A percentile compares a stretch with the other conserved stretches of the same genome.
Conservation (phyloP, 192 early-diverging fungal species). For the Haplosporangium gracile region DNA sequence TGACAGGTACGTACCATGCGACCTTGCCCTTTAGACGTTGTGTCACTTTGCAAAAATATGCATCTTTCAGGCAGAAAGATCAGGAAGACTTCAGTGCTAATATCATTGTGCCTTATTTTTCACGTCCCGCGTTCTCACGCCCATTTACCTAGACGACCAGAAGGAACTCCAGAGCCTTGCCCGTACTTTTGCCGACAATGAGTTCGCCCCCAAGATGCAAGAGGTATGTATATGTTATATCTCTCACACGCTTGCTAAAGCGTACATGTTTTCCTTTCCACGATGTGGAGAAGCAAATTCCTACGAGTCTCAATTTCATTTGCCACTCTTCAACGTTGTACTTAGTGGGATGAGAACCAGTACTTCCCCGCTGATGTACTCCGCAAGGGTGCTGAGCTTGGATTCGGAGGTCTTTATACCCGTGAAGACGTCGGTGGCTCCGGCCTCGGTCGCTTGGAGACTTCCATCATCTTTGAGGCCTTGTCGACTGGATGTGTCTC, state of each 20-base stretch:
- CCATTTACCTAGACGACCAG: conserved; percentile 49
- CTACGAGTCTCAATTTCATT: neutral
- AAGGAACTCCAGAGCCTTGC: conserved; percentile 63
- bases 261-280: neutral
- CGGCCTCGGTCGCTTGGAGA: conserved; percentile 62
- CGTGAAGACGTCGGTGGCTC: conserved; percentile 65
- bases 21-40: neutral
- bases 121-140: conserved; percentile 13
- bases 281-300: neutral
- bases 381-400: conserved; percentile 66
- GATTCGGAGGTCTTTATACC: conserved; percentile 65
- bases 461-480: conserved; percentile 70
- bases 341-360: conserved; percentile 66
- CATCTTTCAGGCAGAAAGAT: neutral
- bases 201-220: conserved; percentile 69
- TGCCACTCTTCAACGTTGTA: neutral
- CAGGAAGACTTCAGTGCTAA: neutral
- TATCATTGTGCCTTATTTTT: neutral
- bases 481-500: conserved; percentile 64
- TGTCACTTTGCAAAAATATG: neutral
- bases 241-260: neutral
- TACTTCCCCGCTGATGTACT: conserved; percentile 63
- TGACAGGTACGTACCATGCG: conserved; percentile 28
- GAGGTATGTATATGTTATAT: conserved; percentile 29
- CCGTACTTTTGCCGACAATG: conserved; percentile 64